Conservation (phyloP, 768 basidiomycete genomes). For the Saitozyma podzolica region DNA sequence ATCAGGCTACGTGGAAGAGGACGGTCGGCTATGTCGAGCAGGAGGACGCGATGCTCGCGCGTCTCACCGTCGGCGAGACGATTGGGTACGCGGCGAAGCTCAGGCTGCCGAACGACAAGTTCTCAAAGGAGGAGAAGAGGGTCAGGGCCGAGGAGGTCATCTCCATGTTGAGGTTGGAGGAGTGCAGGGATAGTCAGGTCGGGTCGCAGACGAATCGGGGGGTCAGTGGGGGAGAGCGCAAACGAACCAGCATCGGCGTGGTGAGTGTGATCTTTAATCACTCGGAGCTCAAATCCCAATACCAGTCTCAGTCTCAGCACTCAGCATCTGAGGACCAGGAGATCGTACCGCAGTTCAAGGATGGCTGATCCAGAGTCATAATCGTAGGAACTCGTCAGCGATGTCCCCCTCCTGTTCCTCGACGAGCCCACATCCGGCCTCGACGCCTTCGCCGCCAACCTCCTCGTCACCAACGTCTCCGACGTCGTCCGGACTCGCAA, state of each 20-base stretch:
- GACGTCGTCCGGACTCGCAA: constrained; percentile 5
- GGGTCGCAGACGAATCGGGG: neutral
- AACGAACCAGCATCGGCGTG: constrained; percentile 2
- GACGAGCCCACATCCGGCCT: constrained; percentile 11
- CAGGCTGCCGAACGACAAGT: constrained; percentile 1
- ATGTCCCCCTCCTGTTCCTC: constrained; percentile 7
- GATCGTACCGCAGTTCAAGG: neutral
- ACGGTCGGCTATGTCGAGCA: constrained; percentile 8
- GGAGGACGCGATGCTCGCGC: constrained; percentile 9
- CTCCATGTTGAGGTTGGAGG: constrained; percentile 7
- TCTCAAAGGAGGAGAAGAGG: constrained; percentile 2
- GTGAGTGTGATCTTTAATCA: neutral
- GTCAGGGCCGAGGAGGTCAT: neutral
- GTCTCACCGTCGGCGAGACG: constrained; percentile 8
- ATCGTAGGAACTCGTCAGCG: constrained; percentile 7
- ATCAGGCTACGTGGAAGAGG: constrained; percentile 9
- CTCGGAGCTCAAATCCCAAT: neutral
- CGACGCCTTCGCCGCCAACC: constrained; percentile 8
- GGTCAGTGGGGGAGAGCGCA: constrained; percentile 10
- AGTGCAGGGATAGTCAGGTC: constrained; percentile 1
- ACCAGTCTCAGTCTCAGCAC: neutral
- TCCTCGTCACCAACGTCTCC: constrained; percentile 14
- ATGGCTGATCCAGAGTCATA: too few species aligned
- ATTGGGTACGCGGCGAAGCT: constrained; percentile 3
- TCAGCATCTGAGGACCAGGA: neutral